Percentiles rank a stretch among this genome's conserved stretches.
Evolutionary conservation across 1,139 yeast species (phyloP).

Genomic region (Pichia kudriavzevii): DNA sequence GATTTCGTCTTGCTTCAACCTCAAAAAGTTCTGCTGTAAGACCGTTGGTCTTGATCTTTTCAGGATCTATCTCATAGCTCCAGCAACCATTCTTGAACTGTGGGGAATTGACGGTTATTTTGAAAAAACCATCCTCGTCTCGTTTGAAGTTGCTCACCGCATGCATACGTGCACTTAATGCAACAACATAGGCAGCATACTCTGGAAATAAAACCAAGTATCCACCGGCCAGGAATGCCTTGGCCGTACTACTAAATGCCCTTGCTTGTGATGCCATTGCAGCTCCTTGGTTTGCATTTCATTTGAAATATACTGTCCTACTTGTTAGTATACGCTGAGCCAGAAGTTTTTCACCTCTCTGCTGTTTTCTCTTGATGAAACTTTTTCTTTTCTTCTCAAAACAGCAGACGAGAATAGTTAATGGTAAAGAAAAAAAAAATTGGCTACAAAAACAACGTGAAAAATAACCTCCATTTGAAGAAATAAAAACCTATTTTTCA

Average conservation of each 20-base stretch:
- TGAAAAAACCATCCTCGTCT: slow-evolving; percentile 16
- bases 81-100: slow-evolving; percentile 72
- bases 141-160: slow-evolving; percentile 35
- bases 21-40: slow-evolving; percentile 13
- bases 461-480: no score
- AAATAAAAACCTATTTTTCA: no score
- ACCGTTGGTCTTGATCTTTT: not conserved
- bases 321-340: no score
- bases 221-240: slow-evolving; percentile 91
- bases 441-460: no score
- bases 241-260: slow-evolving; percentile 84
- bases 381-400: no score
- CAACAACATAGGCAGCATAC: slow-evolving; percentile 75
- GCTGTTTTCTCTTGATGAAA: no score
- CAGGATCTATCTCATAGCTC: slow-evolving; percentile 38
- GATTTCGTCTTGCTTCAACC: slow-evolving; percentile 39
- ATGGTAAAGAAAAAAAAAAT: no score
- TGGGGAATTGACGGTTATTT: slow-evolving; percentile 56
- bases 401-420: no score
- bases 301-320: no score
- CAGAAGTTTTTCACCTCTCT: no score
- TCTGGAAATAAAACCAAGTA: slow-evolving; percentile 77
- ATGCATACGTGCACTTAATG: slow-evolving; percentile 85
- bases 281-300: no score
- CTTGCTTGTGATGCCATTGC: no score